phyloP scores from a whole-genome alignment of 2,329 filamentous ascomycete genomes.

The Xylariaceae sp. region DNA sequence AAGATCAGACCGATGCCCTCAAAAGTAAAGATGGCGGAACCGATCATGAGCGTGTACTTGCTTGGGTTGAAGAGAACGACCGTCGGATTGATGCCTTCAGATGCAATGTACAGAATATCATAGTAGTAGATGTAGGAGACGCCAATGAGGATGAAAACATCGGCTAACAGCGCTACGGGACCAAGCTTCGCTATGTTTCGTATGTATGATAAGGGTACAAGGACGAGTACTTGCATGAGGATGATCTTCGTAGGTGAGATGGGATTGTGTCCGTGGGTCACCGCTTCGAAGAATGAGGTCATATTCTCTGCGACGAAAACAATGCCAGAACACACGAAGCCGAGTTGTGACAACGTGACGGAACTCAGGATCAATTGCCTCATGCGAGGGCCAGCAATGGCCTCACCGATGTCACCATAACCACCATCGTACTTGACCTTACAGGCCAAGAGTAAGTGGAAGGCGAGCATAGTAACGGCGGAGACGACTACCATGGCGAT shows the following conservation, averaged over 20 bases:
- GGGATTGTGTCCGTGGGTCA: constrained; percentile 45
- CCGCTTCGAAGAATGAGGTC: constrained; percentile 59
- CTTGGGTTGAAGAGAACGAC: constrained; percentile 66
- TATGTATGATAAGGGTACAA: constrained; percentile 64
- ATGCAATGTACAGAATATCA: constrained; percentile 54
- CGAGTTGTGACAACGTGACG: constrained; percentile 68
- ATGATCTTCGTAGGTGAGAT: constrained; percentile 57
- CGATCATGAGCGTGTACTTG: constrained; percentile 65
- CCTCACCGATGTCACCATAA: constrained; percentile 67
- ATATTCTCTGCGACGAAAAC: constrained; percentile 75
- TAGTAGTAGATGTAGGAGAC: constrained; percentile 69
- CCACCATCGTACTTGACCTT: constrained; percentile 59
- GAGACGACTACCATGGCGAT: constrained; percentile 62
- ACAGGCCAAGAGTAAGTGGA: constrained; percentile 65
- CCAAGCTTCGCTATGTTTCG: constrained; percentile 72
- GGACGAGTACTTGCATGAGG: constrained; percentile 56
- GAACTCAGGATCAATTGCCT: constrained; percentile 62
- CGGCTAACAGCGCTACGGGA: constrained; percentile 62
- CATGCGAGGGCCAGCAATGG: constrained; percentile 59
- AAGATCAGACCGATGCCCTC: constrained; percentile 73
- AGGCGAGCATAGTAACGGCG: constrained; percentile 62
- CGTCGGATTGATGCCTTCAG: constrained; percentile 51
- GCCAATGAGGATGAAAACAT: constrained; percentile 66
- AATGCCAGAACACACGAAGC: constrained; percentile 71
- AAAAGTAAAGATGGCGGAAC: constrained; percentile 71